Evolutionary conservation across 257 asterid species (phyloP), one percentile per base, ranked within the genome.

Genomic region (Buddleja alternifolia): DNA sequence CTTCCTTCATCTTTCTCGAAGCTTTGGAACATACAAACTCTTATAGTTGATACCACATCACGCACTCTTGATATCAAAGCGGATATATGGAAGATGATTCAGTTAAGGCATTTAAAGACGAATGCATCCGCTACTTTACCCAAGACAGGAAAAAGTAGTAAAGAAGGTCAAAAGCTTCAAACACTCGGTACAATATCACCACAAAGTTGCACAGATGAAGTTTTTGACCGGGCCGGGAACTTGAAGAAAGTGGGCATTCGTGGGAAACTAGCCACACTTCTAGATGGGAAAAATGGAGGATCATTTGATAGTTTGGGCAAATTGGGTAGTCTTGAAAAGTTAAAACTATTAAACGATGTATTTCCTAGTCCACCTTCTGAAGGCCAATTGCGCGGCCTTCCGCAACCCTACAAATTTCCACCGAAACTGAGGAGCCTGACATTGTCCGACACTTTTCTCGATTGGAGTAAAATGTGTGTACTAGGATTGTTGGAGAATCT

Each of bases 221-320:
- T 82, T 29, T 63, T 86, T 11, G 67, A 65, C 29, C 69, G 64
- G 82, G 77, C 82, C 8, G 71, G 81, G n/a, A 72, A 78, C 19
- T 75, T 86, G 66, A 84, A 76, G 73, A 82, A 68, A 19, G 41
- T 86, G 69, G 90, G 88, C 15, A 77, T 86, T 63, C 83, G 83
- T 12, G 93, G 93, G 29, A 63, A 66, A 0, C 64, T 86, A n/a
- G 67, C 63, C 17, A 12, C 24, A 23, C 84, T 84, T 47, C 2
- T 84, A 48, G 81, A 84, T 2, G 56, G 65, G 24, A 65, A 66
- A 54, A 63, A 14, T 3, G 81, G 81, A 32, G 81, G 81, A 32
- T 53, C 85, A 3, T 82, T 85, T 12, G 83, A 79, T 17, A 73
- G 78, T 50, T 41, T 84, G 54, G 78, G 75, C 1, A 79, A 66